These are phyloP conservation scores for Kodamaea sp. DNA, from an alignment of 1,139 yeast species.

Conservation along the genomic window DNA sequence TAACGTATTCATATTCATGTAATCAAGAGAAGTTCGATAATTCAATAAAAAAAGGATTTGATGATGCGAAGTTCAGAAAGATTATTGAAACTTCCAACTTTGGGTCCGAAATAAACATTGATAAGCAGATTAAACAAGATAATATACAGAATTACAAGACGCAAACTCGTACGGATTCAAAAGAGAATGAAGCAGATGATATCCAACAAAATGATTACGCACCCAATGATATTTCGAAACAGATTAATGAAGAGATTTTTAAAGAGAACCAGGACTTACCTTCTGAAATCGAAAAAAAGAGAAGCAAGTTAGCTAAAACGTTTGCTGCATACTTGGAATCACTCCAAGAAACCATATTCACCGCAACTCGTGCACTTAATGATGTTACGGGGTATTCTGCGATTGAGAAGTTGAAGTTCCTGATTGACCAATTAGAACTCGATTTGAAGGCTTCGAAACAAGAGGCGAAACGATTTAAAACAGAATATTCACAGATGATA, in stretches of 20 bases:
- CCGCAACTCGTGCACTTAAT: constrained; percentile 73
- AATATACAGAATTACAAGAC: neutral
- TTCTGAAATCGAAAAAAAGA: constrained; percentile 26
- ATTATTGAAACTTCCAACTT: constrained; percentile 23
- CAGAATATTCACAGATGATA: constrained; percentile 58
- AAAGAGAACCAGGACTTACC: constrained; percentile 27
- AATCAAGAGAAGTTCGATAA: neutral
- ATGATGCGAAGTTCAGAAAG: constrained; percentile 17
- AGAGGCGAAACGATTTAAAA: constrained; percentile 49
- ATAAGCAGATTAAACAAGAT: neutral
- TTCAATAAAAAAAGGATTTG: constrained; percentile 1
- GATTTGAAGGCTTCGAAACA: constrained; percentile 50
- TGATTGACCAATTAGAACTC: constrained; percentile 51
- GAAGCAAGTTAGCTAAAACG: constrained; percentile 25
- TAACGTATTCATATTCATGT: neutral
- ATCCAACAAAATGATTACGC: constrained; percentile 1
- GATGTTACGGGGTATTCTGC: constrained; percentile 90
- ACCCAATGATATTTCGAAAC: constrained; percentile 3
- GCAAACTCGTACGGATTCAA: neutral
- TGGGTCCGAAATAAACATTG: constrained; percentile 13
- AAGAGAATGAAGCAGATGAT: constrained; percentile 4
- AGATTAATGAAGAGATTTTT: constrained; percentile 20
- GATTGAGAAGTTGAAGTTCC: constrained; percentile 65
- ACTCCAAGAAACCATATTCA: constrained; percentile 60
- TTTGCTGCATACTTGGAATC: constrained; percentile 56